Percentiles rank a stretch among this genome's conserved stretches.
These are phyloP conservation scores for Tricholoma bakamatsutake DNA, from an alignment of 768 basidiomycete genomes.

Conservation along the genomic window DNA sequence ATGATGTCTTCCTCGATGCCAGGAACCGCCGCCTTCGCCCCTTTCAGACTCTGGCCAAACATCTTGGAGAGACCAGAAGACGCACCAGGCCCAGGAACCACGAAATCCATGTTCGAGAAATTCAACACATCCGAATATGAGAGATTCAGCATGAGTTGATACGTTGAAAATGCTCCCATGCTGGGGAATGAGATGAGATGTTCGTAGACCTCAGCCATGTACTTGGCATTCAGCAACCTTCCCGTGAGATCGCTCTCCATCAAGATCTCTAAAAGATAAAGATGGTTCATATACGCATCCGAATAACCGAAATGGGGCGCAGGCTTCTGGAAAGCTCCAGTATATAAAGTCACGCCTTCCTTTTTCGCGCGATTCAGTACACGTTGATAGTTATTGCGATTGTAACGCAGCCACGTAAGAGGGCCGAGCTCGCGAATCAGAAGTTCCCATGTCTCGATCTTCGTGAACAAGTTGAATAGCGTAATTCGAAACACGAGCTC, in stretches of 20 bases:
- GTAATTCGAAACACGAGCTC: conserved; percentile 69
- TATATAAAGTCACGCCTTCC: conserved; percentile 48
- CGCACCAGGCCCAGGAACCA: conserved; percentile 63
- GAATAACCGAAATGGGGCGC: conserved; percentile 48
- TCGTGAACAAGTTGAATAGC: conserved; percentile 69
- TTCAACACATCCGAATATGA: conserved; percentile 53
- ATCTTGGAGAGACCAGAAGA: conserved; percentile 61
- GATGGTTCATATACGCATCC: conserved; percentile 53
- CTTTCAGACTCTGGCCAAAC: conserved; percentile 41
- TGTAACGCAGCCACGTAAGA: conserved; percentile 56
- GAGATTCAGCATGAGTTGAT: conserved; percentile 59
- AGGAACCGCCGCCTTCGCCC: conserved; percentile 21
- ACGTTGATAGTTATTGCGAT: conserved; percentile 42
- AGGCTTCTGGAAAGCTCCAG: conserved; percentile 66
- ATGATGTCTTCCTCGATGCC: conserved; percentile 54
- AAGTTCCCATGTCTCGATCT: conserved; percentile 65
- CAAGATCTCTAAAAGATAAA: conserved; percentile 50
- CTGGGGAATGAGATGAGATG: conserved; percentile 54
- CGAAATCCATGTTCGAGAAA: conserved; percentile 66
- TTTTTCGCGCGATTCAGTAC: conserved; percentile 42
- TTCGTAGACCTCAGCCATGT: conserved; percentile 60
- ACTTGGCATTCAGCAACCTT: conserved; percentile 42
- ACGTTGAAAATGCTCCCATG: conserved; percentile 71
- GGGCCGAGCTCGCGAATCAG: conserved; percentile 47
- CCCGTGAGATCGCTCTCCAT: conserved; percentile 53